Evolutionary conservation across 805 yeast species (phyloP), one percentile per base, ranked within the genome.

Genomic region (Hanseniaspora lindneri): DNA sequence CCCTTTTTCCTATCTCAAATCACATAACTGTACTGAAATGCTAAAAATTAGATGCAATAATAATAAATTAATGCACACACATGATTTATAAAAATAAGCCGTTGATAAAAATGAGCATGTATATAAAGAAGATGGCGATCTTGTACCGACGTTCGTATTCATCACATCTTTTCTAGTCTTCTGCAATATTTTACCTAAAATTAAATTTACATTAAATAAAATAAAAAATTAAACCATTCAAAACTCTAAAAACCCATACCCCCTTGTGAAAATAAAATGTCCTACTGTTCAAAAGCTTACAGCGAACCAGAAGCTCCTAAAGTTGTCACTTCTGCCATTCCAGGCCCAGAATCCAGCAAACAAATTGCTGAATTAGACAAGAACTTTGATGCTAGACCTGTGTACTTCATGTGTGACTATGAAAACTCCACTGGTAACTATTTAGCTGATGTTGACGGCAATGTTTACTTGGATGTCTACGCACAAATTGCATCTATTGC

Each of bases 401-500:
- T 74, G 10, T 77, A 77, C 60, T 77, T 77, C 57, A 69, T 77
- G 41, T 77, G 78, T 33, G 84, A 79, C 61, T 79, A 78, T 60
- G 70, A 71, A 54, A 76, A 77, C 53, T 78, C 83, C 2, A 48
- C 60, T 10, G 85, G 85, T 58, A 79, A 79, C 65, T 79, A 79
- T 65, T 70, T 79, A 47, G 73, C 67, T 43, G 84, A 79, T 60
- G 80, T 72, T 14, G 84, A 79, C 58, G 83, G 82, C 7, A 79
- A 79, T 62, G 57, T 64, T 2, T 71, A 63, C 55, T 68, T 79
- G 56, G 85, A 79, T 62, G 73, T 78, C 14, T 79, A 79, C 55
- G 81, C 83, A n/a, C 85, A 79, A 61, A 79, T 79, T 55, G 76
- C 85, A 3, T 78, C 83, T 2, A 77, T 79, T 55, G 82, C 83